Conservation (phyloP, 2,329 filamentous ascomycete genomes). For the Ilyonectria mors-panacis region DNA sequence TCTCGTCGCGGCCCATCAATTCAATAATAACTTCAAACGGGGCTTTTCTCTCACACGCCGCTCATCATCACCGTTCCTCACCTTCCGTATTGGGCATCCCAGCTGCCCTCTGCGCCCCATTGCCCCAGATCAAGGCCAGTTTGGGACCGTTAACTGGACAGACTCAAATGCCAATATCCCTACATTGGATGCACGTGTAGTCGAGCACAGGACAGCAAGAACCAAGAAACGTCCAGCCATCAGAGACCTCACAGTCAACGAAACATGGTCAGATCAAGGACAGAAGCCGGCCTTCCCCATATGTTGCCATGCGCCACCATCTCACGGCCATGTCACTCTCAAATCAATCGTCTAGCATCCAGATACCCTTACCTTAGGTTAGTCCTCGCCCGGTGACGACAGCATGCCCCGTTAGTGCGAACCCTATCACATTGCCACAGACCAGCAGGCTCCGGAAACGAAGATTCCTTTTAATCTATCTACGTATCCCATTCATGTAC, state of each 20-base stretch:
- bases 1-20: neutral
- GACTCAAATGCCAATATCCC: neutral
- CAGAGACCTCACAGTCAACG: neutral
- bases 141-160: neutral
- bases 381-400: conserved; percentile 1
- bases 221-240: neutral
- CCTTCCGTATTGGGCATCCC: conserved; percentile 23
- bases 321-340: neutral
- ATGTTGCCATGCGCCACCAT: neutral
- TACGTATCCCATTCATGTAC: neutral
- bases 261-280: neutral
- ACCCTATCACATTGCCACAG: conserved; percentile 12
- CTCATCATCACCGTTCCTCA: neutral
- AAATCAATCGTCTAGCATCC: neutral
- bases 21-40: conserved; percentile 9
- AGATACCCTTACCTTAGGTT: neutral
- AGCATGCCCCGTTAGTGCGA: neutral
- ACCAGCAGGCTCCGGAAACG: conserved; percentile 7
- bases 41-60: conserved; percentile 4
- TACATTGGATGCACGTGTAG: neutral
- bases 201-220: neutral
- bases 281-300: neutral
- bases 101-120: neutral
- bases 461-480: neutral
- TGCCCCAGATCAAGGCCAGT: neutral